Percentiles rank a stretch among this genome's conserved stretches.
Conservation (phyloP, 768 basidiomycete species). For the Xanthoconium purpureum region DNA sequence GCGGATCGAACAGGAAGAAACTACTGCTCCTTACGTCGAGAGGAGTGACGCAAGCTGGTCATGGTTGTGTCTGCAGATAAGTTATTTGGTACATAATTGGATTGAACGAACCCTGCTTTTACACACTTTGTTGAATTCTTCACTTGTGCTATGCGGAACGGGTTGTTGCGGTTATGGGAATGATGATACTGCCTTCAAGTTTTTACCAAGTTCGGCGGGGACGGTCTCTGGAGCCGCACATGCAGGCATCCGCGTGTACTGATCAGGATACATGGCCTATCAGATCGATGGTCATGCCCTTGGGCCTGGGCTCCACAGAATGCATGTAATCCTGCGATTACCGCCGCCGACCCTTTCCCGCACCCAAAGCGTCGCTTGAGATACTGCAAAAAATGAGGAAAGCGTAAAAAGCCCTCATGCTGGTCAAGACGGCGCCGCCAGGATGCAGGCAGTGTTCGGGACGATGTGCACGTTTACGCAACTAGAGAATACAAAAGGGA, state of each 20-base stretch:
- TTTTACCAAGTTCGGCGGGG: background rate
- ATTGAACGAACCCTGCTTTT: background rate
- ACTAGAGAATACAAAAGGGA: constrained; percentile 22
- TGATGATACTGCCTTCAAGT: background rate
- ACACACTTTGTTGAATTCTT: no score
- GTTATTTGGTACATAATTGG: no score
- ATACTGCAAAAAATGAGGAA: background rate
- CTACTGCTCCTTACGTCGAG: no score
- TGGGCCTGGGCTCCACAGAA: constrained; percentile 9
- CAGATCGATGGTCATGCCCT: constrained; percentile 19
- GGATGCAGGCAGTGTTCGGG: constrained; percentile 3
- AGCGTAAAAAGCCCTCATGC: background rate
- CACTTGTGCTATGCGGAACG: constrained; percentile 2
- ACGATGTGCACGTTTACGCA: constrained; percentile 29
- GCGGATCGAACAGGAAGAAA: background rate
- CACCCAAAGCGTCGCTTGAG: constrained; percentile 3
- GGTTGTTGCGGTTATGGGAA: constrained; percentile 14
- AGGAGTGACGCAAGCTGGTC: no score
- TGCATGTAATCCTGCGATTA: background rate
- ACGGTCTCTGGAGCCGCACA: background rate
- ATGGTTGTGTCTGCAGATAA: no score
- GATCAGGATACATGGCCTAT: constrained; percentile 10
- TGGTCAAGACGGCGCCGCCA: constrained; percentile 2
- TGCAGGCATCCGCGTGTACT: constrained; percentile 23
- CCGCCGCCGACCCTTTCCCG: background rate